Evolutionary conservation across 1,139 yeast species (phyloP), one percentile per base, ranked within the genome.

Genomic region (Candida sp.): DNA sequence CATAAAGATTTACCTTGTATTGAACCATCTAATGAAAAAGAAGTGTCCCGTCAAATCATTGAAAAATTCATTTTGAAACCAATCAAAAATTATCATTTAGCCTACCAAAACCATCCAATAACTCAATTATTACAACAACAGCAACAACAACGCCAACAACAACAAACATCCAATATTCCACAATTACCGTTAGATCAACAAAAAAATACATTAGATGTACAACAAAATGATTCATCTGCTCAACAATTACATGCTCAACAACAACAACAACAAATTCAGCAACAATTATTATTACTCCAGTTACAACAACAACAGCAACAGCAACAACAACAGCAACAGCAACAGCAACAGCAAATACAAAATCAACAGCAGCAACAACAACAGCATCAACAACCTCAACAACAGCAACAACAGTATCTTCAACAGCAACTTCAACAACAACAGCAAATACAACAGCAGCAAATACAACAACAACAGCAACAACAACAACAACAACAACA

Each of bases 81-180:
- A 12, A 60, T 73, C 46, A 73, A 73, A 48, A 73, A 73, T 49
- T 73, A 73, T 49, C 77, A 73, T 51, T 68, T 73, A 54, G 75
- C 78, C 11, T 73, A 73, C 53, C 73, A 68, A 50, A 73, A 73
- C 54, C 79, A 73, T 50, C 76, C 74, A 40, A 65, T 67, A 47
- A 57, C 63, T 40, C 77, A 72, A 54, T 62, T 69, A 35, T 56
- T 68, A 38, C 68, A 60, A 45, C 64, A 58, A 39, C 69, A 57
- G 42, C 63, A 53, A 38, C 66, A 55, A 50, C 61, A 45, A 45
- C 66, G 43, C 41, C 70, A 49, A 49, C 63, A 41, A 41, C 68
- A 45, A 34, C 63, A 57, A 36, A 43, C 53, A 21, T 46, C 51
- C 5, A 64, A 60, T 39, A 56, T 62, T 44, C 68, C 63, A 39